Base-by-base conservation (phyloP, 164 flowering plant species). In the Sextonia rubra region DNA sequence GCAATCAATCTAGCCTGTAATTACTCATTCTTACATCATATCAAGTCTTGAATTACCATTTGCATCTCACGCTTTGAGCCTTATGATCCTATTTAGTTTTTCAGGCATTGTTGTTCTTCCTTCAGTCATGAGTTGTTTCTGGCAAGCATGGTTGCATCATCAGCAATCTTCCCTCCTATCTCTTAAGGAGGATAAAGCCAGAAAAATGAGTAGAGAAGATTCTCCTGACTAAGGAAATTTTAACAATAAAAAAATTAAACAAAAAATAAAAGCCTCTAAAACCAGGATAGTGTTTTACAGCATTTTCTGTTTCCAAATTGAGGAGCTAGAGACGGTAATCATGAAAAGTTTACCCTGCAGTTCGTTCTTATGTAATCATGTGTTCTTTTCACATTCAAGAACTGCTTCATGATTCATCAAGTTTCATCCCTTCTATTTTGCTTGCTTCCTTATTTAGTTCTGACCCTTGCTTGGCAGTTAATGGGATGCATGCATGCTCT, bases 401-500 rank as follows among this genome's bases (percentile, higher is more conserved):
- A 4, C 58, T 52, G 58, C n/a, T 52, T 52, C 0, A 5, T 52
- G 58, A 52, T 18, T 52, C n/a, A 52, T 17, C n/a, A 52, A 52
- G n/a, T 52, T 20, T 20, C 58, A 20, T 52, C 58, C n/a, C 58
- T 52, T 52, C 6, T 52, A 52, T 52, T 52, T 52, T 20, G n/a
- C 58, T 52, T 60, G 22, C 20, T 3, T 60, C 15, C 29, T 9
- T 72, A 70, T 70, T 64, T 73, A 22, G 25, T 67, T 70, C 47
- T 69, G 12, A 64, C 70, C 17, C 11, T n/a, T 77, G 65, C 47
- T 73, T 78, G 74, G 74, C 90, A 89, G 96, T 73, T 88, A 77
- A 82, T 80, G 83, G 89, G 84, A 12, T 83, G 86, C 84, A 86
- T 89, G 90, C 93, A 91, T 78, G 61, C 81, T 55, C 70, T 89